Conservation (phyloP, 805 yeast genomes). For the Nakazawaea sp. region DNA sequence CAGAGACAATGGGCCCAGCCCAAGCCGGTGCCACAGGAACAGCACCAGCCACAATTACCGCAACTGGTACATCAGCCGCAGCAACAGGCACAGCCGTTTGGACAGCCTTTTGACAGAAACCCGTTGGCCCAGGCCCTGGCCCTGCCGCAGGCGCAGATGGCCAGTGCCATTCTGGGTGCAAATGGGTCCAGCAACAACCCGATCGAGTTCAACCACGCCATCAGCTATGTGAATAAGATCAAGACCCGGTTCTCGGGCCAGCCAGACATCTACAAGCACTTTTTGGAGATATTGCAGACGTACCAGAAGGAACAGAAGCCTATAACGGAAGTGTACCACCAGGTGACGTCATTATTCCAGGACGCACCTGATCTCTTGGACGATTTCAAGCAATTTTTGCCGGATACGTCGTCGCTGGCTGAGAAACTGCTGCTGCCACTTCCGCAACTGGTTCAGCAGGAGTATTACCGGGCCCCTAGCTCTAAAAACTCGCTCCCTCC, state of each 20-base stretch:
- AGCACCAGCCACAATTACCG: slow-evolving; percentile 18
- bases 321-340: slow-evolving; percentile 90
- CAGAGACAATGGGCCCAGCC: slow-evolving; percentile 13
- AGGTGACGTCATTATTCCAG: slow-evolving; percentile 81
- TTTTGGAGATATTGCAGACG: slow-evolving; percentile 90
- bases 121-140: slow-evolving; percentile 8
- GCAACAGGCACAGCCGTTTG: slow-evolving; percentile 16
- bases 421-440: slow-evolving; percentile 21
- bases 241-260: slow-evolving; percentile 89
- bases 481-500: slow-evolving; percentile 53
- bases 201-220: slow-evolving; percentile 95
- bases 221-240: slow-evolving; percentile 91
- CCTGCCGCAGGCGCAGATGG: background rate
- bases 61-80: slow-evolving; percentile 22
- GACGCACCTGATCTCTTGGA: slow-evolving; percentile 92
- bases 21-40: slow-evolving; percentile 20
- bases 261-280: slow-evolving; percentile 93
- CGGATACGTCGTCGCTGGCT: slow-evolving; percentile 58
- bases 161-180: background rate
- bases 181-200: slow-evolving; percentile 36
- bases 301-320: slow-evolving; percentile 96
- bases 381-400: slow-evolving; percentile 92
- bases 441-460: slow-evolving; percentile 18
- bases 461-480: slow-evolving; percentile 16
- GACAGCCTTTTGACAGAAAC: slow-evolving; percentile 5